Base-by-base conservation (phyloP, 305 asterid genomes). In the Caryopteris hybrid region DNA sequence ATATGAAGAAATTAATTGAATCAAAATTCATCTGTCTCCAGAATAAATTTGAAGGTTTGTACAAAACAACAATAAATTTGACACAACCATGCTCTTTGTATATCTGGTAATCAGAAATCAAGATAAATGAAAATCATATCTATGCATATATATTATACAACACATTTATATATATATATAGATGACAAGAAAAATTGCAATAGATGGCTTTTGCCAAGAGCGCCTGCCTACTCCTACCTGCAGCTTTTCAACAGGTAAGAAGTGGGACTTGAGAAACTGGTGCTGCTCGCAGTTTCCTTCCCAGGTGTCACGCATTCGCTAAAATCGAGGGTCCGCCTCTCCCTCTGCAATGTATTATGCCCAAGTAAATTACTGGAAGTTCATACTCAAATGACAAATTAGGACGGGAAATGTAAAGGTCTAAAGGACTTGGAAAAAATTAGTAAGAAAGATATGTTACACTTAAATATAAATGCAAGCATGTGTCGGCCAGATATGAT, bases 271-370 rank as follows among this genome's bases (percentile, higher is more conserved):
- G 89, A 76, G 61, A 74, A 85, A 78, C 78, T 65, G 22, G 47
- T 34, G 76, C 78, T 59, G 74, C 79, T 56, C 41, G 80, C 82
- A 54, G 72, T 71, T 43, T 80, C 87, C 75, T 82, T 88, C 16
- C 71, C 83, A 8, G 97, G 97, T 11, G 96, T 86, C 64, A 85
- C 97, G 47, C 97, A 91, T 81, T 94, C 96, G 16, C 96, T 94
- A 58, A 94, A 94, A 70, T 94, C 99, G 20, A 94, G 99, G 0
- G 84, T 83, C 3, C 99, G 96, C 46, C 95, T 77, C 86, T 91
- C 97, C 25, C 69, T 74, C 98, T 93, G 91, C 78, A 70, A 75
- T 2, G 11, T 4, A 54, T 68, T 16, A 61, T 42, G 45, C 31
- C 6, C 23, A 33, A 39, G 36, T 65, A 50, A 13, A 41, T 13